Base-by-base conservation (phyloP, 139 green algal species). In the Ettlia oleoabundans region DNA sequence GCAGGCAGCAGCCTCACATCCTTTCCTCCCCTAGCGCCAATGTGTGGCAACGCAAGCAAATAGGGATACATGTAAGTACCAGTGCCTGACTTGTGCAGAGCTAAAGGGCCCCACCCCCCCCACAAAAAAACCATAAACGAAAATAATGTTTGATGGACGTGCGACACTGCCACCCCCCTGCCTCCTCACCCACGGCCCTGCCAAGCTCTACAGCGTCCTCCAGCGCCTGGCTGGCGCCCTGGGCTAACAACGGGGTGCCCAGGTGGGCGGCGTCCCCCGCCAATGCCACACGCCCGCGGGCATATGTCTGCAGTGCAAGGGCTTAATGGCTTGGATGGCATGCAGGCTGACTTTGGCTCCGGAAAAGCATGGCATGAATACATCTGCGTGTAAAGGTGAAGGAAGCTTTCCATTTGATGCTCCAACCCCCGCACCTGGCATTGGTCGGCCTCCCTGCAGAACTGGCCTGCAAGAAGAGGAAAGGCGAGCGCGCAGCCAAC, bases 171-270 rank as follows among this genome's bases (percentile, higher is more conserved):
- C n/a, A n/a, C n/a, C n/a, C n/a, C n/a, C n/a, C 35, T 28, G 65
- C 65, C 3, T 28, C 21, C 71, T 66, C 47, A 78, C 71, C 71
- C 30, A 78, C 43, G 22, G 71, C 51, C 71, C 71, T 21, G 21
- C 71, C 71, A 32, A 78, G 71, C 71, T 66, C 71, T 32, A 43
- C 30, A 10, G 71, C 71, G 4, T 78, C 71, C 47, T 78, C 71
- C 18, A 78, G 33, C 7, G 71, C 71, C 47, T 67, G 71, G 71
- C 71, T 78, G 71, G 47, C 65, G 32, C 71, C 71, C 71, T 77
- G 70, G 8, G 35, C 73, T 35, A 80, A 52, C 30, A 80, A 38
- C 26, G 73, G 53, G 2, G 73, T 80, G 35, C 24, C 73, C 52
- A 80, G 53, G 53, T 80, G 73, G 35, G 73, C 73, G 24, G 73